Evolutionary conservation across 306 rosid species (phyloP), one percentile per base, ranked within the genome.

Genomic region (Trifolium fragiferum): DNA sequence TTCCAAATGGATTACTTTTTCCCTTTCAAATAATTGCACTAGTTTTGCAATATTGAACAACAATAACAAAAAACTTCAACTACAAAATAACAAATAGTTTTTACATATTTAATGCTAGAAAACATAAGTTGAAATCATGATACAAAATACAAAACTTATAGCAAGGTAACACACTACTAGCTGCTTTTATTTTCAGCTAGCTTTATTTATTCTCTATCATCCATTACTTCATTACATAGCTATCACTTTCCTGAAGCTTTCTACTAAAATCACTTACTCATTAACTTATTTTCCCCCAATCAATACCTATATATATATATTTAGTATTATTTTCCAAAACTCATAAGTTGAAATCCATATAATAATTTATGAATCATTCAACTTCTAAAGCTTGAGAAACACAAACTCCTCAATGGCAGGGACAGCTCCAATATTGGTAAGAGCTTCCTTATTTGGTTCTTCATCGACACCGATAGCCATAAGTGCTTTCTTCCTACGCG

Each of bases 391-490:
- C 61, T 89, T 79, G 68, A 93, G 91, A 76, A 91, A 93, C 7
- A 91, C 98, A 46, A 93, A 91, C 89, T 93, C 98, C 63, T 93
- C 97, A 30, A 93, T 49, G 2, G 93, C 86, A 46, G 94, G 61
- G 2, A 91, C 94, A 19, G 77, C 76, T 50, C 98, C 98, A 13
- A 93, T 89, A 27, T 86, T 82, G n/a, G 16, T 53, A 8, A 91
- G 86, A 19, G 89, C 78, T 6, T 75, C 91, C 60, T 79, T 82
- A 13, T 54, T 77, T 9, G 98, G 98, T 61, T 88, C 91, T 74
- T 93, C 97, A 74, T 93, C 98, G 2, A 93, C 94, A 25, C 98
- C 96, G 76, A 91, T 93, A 0, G 98, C 97, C 97, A 91, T 91
- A 25, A 93, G 79, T 1, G 97, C 98, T 75, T 75, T 86, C 69